phyloP scores from a whole-genome alignment of 1,284 basidiomycete species.

The Meira miltonrushii region DNA sequence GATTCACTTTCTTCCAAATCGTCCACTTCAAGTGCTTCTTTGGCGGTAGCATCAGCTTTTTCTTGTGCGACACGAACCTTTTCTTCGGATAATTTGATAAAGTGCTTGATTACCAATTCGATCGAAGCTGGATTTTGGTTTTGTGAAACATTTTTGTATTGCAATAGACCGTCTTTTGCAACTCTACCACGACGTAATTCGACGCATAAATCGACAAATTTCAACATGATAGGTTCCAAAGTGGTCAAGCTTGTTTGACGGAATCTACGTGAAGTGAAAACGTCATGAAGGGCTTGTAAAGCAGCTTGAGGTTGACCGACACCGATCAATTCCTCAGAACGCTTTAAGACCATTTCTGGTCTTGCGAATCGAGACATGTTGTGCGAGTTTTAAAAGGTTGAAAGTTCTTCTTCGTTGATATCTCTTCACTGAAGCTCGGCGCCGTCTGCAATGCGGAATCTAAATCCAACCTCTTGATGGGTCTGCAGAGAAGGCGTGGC shows the following conservation, averaged over 20 bases:
- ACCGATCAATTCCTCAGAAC: constrained; percentile 83
- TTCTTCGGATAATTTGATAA: constrained; percentile 78
- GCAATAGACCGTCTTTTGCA: constrained; percentile 79
- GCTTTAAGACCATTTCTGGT: constrained; percentile 81
- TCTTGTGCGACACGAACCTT: constrained; percentile 57
- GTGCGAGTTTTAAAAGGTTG: not conserved
- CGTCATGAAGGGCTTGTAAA: constrained; percentile 79
- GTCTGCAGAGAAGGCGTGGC: too few species aligned
- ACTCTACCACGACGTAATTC: constrained; percentile 87
- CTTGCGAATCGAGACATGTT: constrained; percentile 74
- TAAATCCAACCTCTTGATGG: too few species aligned
- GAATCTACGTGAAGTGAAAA: constrained; percentile 91
- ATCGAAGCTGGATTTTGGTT: constrained; percentile 86
- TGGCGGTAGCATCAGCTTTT: constrained; percentile 49
- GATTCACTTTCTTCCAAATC: constrained; percentile 67
- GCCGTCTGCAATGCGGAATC: too few species aligned
- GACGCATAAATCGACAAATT: constrained; percentile 86
- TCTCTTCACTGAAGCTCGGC: too few species aligned
- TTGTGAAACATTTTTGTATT: constrained; percentile 75
- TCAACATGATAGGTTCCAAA: constrained; percentile 91
- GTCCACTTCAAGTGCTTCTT: constrained; percentile 52
- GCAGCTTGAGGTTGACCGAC: constrained; percentile 84
- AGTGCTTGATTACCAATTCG: constrained; percentile 83
- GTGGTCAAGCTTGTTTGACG: constrained; percentile 80
- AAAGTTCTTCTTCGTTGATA: too few species aligned